Evolutionary conservation across 768 basidiomycete genomes (phyloP).

Genomic region (Chalciporus pseudorubinellus): DNA sequence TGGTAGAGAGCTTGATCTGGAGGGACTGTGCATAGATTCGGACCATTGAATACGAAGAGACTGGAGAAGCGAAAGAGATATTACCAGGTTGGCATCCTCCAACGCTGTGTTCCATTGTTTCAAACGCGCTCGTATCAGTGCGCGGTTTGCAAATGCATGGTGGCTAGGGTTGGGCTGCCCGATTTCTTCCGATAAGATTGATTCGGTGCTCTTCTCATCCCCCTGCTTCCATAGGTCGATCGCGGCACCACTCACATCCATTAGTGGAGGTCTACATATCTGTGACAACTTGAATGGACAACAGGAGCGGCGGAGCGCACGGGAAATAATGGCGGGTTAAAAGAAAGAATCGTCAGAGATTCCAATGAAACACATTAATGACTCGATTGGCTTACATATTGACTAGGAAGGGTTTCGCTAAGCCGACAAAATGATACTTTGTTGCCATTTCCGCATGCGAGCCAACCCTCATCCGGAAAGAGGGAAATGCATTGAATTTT

Average conservation of each 20-base stretch:
- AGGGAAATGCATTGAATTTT: not conserved
- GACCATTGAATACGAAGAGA: no score
- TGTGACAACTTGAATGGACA: no score
- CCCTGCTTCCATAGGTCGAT: slow-evolving; percentile 5
- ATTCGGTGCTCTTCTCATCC: no score
- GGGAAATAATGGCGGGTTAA: no score
- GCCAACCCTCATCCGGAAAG: not conserved
- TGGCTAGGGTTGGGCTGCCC: not conserved
- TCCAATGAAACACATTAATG: no score
- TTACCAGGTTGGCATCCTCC: not conserved
- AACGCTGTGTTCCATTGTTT: not conserved
- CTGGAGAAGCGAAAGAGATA: no score
- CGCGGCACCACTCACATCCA: not conserved
- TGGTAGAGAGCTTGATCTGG: not conserved
- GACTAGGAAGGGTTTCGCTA: slow-evolving; percentile 1
- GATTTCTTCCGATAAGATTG: no score
- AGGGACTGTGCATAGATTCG: not conserved
- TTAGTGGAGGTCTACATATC: not conserved
- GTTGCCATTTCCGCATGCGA: not conserved
- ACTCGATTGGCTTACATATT: not conserved
- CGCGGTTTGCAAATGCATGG: not conserved
- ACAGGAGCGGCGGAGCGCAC: no score
- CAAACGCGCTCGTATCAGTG: not conserved
- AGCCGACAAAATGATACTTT: not conserved
- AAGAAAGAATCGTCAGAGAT: no score